Evolutionary conservation across 2,329 filamentous ascomycete genomes (phyloP).

Genomic region (Geosmithia flava): DNA sequence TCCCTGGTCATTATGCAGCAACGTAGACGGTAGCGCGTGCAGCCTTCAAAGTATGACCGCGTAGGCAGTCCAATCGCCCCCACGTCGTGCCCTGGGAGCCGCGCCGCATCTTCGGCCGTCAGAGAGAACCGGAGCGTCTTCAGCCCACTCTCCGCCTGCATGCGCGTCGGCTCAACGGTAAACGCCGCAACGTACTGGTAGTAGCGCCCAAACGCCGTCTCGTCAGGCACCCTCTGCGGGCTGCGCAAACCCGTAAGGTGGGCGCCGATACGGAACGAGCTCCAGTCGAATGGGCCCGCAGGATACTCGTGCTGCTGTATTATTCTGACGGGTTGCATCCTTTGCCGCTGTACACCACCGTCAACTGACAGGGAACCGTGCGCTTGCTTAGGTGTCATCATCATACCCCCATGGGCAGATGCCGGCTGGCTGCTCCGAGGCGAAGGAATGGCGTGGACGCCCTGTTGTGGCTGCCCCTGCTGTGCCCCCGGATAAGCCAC

Average conservation of each 20-base stretch:
- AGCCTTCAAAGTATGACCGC: constrained; percentile 33
- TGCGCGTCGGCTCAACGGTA: constrained; percentile 28
- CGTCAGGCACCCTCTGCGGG: constrained; percentile 21
- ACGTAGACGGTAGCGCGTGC: constrained; percentile 55
- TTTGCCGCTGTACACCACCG: background rate
- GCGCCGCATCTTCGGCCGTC: constrained; percentile 17
- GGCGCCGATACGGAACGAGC: constrained; percentile 27
- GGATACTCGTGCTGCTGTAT: constrained; percentile 23
- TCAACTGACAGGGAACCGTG: background rate
- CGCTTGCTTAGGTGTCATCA: too few relatives aligned
- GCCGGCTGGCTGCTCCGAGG: too few relatives aligned
- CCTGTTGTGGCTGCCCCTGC: too few relatives aligned
- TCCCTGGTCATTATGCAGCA: constrained; percentile 31
- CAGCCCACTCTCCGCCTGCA: constrained; percentile 20
- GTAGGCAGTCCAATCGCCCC: constrained; percentile 15
- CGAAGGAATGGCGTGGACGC: too few relatives aligned
- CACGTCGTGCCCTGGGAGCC: constrained; percentile 3
- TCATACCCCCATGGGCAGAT: too few relatives aligned
- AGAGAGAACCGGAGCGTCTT: constrained; percentile 36
- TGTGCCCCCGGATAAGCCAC: too few relatives aligned
- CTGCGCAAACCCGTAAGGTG: constrained; percentile 36
- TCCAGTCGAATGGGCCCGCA: constrained; percentile 23
- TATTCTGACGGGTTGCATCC: background rate
- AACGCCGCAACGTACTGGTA: constrained; percentile 48
- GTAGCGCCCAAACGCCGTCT: constrained; percentile 17